Base-by-base conservation (phyloP, 2,329 filamentous ascomycete genomes). In the Pseudocercospora ulei region DNA sequence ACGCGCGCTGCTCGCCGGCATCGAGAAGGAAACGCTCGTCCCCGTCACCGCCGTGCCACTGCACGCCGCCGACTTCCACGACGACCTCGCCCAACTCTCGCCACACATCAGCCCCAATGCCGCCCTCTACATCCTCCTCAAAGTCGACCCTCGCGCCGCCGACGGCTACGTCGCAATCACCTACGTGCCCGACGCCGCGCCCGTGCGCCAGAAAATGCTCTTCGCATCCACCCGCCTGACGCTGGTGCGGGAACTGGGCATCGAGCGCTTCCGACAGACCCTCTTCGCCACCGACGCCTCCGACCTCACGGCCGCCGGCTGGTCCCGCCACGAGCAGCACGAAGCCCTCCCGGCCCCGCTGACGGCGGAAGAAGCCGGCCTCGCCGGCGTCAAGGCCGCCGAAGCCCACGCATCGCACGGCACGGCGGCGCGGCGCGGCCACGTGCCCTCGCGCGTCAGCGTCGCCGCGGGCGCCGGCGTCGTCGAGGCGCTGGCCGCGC, bases 121-220 rank as follows among this genome's bases (percentile, higher is more conserved):
- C 39, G 77, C 84, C 0, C 70, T 80, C 29, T 90, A 87, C 65
- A 70, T 83, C 51, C 73, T 90, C 53, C 73, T 90, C 26, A 79
- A 82, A 33, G 76, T 79, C 39, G 70, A 78, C 59, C 68, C 75
- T 35, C 58, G 62, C 23, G 50, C 52, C 4, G 35, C 56, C 26
- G 51, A 58, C 39, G 62, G 61, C 48, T 76, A 86, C 48, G 64
- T 81, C 16, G 80, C 78, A 29, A 66, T 87, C 22, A 85, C 82
- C 22, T 90, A 86, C 60, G 76, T 90, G 4, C 84, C 83, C 16
- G 81, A 88, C 61, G 58, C 74, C 1, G 83, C 83, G 24, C 80
- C 79, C 17, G 82, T 90, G 40, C 77, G 83, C 24, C 80, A 85
- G 59, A 90, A 90, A 69, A 90, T 84, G 79, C 72, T 90, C 13